Base-by-base conservation (phyloP, 768 basidiomycete species). In the Lactarius pseudohatsudake region DNA sequence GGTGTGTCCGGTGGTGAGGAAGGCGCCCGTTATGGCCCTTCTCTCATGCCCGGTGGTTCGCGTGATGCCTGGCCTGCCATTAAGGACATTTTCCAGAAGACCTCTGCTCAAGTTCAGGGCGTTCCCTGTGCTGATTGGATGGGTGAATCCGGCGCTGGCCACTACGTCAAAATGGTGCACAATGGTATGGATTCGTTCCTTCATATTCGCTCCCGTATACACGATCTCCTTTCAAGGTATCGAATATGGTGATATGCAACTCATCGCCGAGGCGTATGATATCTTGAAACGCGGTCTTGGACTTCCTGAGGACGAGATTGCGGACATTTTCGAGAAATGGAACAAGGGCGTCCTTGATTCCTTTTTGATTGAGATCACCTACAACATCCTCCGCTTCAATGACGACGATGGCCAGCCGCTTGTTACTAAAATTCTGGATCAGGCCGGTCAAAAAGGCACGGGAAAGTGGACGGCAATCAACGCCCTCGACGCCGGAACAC, bases 101-200 rank as follows among this genome's bases (percentile, higher is more conserved):
- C 96, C 59, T 87, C 97, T 70, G 97, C 97, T 66, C 94, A 98
- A 77, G 92, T 90, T 69, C 83, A 93, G 62, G 94, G 94, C 69
- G 92, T 93, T 72, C 97, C 97, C 38, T 99, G 97, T 84, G 98
- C 96, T 77, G 97, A 99, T 81, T 99, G 97, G 97, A 96, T 99
- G 73, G 97, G 97, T 56, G 92, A 96, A 79, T 90, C 88, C 68
- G 97, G 95, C 66, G 83, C 92, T 57, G 96, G 94, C 36, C 96
- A 98, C 83, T 99, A 98, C 79, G 96, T 99, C 79, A 99, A 99
- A 84, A 98, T 99, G 96, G 96, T 99, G 69, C 96, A 99, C 82
- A 94, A 94, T 66, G 93, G 93, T 89, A 77, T 74, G 75, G 76
- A 50, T 66, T 57, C 32, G 45, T 38, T 30, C 18, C 55, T 62